Conservation (phyloP, 1,284 basidiomycete species). For the Sphaerobolus stellatus region DNA sequence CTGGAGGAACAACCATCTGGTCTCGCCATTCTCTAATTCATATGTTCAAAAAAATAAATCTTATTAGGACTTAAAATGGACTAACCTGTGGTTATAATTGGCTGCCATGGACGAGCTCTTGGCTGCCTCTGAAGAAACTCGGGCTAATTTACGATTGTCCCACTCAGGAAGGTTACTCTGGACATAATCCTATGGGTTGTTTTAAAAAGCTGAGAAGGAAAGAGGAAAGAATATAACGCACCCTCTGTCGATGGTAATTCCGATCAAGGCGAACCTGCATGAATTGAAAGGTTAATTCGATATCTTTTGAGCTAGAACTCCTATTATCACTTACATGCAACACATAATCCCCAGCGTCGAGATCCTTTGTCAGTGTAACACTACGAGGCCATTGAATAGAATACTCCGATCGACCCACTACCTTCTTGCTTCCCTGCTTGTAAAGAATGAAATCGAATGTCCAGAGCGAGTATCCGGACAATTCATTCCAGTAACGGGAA, state of each 20-base stretch:
- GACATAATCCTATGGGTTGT: slow-evolving; percentile 19
- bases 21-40: slow-evolving; percentile 22
- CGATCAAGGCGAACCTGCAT: slow-evolving; percentile 43
- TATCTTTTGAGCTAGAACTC: background rate
- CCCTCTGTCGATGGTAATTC: slow-evolving; percentile 18
- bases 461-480: slow-evolving; percentile 37
- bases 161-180: slow-evolving; percentile 29
- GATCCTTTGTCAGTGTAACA: slow-evolving; percentile 39
- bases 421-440: slow-evolving; percentile 39
- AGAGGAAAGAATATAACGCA: slow-evolving; percentile 3
- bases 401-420: slow-evolving; percentile 36
- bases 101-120: slow-evolving; percentile 46
- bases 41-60: slow-evolving; percentile 1
- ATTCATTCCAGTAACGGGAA: slow-evolving; percentile 41
- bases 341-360: slow-evolving; percentile 51
- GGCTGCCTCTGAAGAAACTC: slow-evolving; percentile 39
- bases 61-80: background rate
- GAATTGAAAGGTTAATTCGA: background rate
- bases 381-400: slow-evolving; percentile 36
- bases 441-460: slow-evolving; percentile 50
- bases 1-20: slow-evolving; percentile 34
- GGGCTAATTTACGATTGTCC: slow-evolving; percentile 35
- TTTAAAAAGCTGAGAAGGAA: background rate
- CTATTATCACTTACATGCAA: slow-evolving; percentile 43
- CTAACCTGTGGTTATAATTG: slow-evolving; percentile 43